Evolutionary conservation across 441 rosid species (phyloP).

Genomic region (Kokia cookei): DNA sequence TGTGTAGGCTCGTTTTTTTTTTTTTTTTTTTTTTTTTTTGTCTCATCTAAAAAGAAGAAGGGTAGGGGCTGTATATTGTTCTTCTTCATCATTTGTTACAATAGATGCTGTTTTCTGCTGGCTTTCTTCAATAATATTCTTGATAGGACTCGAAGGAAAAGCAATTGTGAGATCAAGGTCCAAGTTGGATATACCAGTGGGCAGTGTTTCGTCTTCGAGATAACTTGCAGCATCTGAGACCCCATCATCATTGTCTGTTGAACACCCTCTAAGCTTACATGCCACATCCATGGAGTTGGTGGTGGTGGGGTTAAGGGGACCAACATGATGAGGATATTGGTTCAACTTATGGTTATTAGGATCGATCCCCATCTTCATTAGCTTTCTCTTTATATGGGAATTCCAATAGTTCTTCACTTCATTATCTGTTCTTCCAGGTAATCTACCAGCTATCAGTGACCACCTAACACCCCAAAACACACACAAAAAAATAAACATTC

Average conservation of each 20-base stretch:
- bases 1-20: background rate
- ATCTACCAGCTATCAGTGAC: conserved; percentile 86
- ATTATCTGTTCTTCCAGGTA: conserved; percentile 81
- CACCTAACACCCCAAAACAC: conserved; percentile 38
- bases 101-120: background rate
- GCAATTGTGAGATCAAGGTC: conserved; percentile 35
- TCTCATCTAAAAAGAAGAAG: conserved; percentile 27
- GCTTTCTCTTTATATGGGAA: conserved; percentile 60
- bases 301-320: background rate
- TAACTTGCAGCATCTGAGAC: conserved; percentile 25
- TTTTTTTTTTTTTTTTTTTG: no score
- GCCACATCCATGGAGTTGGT: background rate
- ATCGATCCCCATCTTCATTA: conserved; percentile 59
- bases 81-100: background rate
- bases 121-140: background rate
- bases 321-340: conserved; percentile 16
- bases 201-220: conserved; percentile 18
- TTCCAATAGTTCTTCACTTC: conserved; percentile 85
- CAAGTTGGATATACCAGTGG: conserved; percentile 17
- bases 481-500: background rate
- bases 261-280: background rate
- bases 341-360: conserved; percentile 68
- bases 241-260: conserved; percentile 6
- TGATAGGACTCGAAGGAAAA: conserved; percentile 10
- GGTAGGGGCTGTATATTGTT: conserved; percentile 13